phyloP scores from a whole-genome alignment of 108 stramenopile genomes.

The Pseudonitzschia pungens region DNA sequence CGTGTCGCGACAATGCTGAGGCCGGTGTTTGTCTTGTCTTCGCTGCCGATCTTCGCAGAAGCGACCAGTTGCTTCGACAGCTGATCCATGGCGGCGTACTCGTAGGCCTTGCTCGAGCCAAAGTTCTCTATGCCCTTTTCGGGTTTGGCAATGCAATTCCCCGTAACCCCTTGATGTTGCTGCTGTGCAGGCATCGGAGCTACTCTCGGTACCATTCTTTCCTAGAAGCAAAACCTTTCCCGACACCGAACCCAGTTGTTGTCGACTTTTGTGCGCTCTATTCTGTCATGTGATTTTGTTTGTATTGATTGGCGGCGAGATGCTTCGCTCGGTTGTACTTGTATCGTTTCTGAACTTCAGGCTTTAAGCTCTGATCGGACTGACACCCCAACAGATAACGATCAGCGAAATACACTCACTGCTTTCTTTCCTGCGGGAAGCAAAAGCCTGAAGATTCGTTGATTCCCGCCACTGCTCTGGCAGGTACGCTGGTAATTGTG shows the following conservation, averaged over 20 bases:
- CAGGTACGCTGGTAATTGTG: neutral
- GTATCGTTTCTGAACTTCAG: too few relatives aligned
- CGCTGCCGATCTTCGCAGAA: neutral
- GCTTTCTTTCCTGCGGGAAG: neutral
- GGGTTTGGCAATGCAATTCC: neutral
- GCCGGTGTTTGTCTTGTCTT: too few relatives aligned
- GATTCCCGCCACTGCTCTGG: neutral
- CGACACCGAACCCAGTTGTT: neutral
- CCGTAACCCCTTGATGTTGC: neutral
- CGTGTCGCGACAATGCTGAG: neutral
- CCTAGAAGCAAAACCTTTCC: neutral
- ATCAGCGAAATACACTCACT: too few relatives aligned
- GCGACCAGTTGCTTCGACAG: neutral
- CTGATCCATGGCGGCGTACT: neutral
- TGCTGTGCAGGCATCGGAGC: constrained; percentile 11
- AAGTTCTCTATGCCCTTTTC: neutral
- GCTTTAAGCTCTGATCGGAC: too few relatives aligned
- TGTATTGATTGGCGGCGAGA: neutral
- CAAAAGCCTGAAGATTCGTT: neutral
- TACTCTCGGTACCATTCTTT: constrained; percentile 12
- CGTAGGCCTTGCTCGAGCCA: neutral
- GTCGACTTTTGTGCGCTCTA: neutral
- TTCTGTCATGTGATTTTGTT: neutral
- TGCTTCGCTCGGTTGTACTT: too few relatives aligned
- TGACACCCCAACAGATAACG: too few relatives aligned